Conservation (phyloP, 495 filamentous ascomycete species). For the Penicillium bialowiezense region DNA sequence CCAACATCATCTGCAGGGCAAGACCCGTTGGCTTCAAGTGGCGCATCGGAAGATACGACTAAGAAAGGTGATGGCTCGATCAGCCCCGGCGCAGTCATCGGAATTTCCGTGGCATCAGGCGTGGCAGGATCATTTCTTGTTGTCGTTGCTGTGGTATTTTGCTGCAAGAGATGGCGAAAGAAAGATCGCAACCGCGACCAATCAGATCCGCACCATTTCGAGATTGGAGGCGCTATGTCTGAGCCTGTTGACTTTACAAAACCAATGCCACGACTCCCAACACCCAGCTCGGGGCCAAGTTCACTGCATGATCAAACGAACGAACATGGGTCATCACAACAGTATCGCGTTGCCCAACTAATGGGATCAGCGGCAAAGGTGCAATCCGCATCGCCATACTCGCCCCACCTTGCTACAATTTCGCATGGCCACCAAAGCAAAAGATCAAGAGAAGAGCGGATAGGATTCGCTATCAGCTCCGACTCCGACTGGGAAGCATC, state of each 20-base stretch:
- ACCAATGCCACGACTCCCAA: slow-evolving; percentile 16
- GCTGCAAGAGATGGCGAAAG: slow-evolving; percentile 30
- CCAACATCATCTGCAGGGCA: not conserved
- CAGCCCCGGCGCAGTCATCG: slow-evolving; percentile 36
- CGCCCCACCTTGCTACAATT: slow-evolving; percentile 17
- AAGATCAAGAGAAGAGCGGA: slow-evolving; percentile 11
- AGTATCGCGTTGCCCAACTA: not conserved
- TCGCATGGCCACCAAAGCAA: slow-evolving; percentile 6
- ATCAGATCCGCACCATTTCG: slow-evolving; percentile 32
- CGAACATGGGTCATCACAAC: slow-evolving; percentile 14
- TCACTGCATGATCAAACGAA: not conserved
- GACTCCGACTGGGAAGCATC: slow-evolving; percentile 30
- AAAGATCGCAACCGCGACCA: slow-evolving; percentile 3
- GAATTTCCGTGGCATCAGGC: slow-evolving; percentile 41
- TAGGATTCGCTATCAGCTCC: slow-evolving; percentile 30
- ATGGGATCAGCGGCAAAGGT: not conserved
- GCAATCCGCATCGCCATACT: slow-evolving; percentile 11
- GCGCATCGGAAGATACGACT: not conserved
- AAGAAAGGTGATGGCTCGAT: slow-evolving; percentile 19
- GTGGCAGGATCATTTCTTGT: slow-evolving; percentile 39
- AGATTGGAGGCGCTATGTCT: slow-evolving; percentile 44
- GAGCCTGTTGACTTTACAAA: slow-evolving; percentile 37
- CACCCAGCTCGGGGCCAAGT: slow-evolving; percentile 12
- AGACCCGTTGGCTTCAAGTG: not conserved
- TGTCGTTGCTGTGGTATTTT: slow-evolving; percentile 36